A percentile compares a stretch with the other conserved stretches of the same genome.
phyloP scores from a whole-genome alignment of 163 green algal genomes.

The Coccomyxa subellipsoidea region DNA sequence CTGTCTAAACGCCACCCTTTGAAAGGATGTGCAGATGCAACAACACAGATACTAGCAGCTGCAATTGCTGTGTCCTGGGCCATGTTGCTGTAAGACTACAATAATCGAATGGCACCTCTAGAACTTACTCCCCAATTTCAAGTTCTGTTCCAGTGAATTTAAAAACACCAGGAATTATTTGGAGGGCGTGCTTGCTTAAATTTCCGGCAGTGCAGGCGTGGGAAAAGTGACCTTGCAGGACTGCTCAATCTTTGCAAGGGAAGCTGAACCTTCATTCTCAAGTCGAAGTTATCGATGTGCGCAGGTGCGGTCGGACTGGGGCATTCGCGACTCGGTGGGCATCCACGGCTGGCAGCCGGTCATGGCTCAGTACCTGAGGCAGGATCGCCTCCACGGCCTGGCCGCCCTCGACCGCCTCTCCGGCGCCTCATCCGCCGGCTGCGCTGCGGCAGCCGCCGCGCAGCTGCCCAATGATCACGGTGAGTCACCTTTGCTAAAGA shows the following conservation, averaged over 20 bases:
- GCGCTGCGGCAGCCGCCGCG: not conserved
- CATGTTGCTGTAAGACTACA: not conserved
- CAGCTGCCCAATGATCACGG: not conserved
- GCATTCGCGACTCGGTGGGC: not conserved
- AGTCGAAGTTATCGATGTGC: not conserved
- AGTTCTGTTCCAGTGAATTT: not conserved
- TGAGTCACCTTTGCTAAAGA: not conserved
- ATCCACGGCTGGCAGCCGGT: slow-evolving; percentile 18
- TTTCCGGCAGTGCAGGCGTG: too few species aligned
- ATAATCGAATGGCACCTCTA: not conserved
- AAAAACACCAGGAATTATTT: too few species aligned
- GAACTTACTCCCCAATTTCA: not conserved
- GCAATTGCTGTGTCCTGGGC: too few species aligned
- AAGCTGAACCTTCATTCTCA: not conserved
- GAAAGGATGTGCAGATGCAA: too few species aligned
- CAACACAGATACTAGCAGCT: too few species aligned
- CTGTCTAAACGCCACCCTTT: not conserved
- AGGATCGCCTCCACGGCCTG: not conserved
- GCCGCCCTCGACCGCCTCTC: not conserved
- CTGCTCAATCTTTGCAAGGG: too few species aligned
- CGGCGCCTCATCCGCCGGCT: not conserved
- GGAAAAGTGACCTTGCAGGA: too few species aligned
- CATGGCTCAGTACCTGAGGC: slow-evolving; percentile 32
- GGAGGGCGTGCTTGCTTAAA: too few species aligned
- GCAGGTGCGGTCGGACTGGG: slow-evolving; percentile 26